Evolutionary conservation across 306 rosid species (phyloP), one percentile per base, ranked within the genome.

Genomic region (Alnus glutinosa): DNA sequence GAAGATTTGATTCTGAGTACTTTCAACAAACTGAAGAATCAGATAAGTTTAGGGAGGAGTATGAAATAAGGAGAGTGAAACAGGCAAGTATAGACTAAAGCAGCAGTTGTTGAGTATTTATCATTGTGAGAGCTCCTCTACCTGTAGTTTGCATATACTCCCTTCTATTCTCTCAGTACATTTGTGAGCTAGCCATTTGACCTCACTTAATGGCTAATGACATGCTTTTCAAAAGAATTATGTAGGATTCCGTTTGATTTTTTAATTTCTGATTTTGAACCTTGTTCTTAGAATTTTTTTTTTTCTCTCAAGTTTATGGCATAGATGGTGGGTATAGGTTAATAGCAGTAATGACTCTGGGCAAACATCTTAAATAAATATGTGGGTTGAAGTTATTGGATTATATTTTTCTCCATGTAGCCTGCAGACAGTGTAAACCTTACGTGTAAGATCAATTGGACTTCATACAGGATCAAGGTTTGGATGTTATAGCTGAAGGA

Each of bases 401-500:
- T 13, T 7, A 44, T 32, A 13, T 18, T 50, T 71, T 70, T 8
- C 7, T 66, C 13, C 11, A 15, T 47, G 9, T 58, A 23, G 39
- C 9, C 13, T 5, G 48, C 4, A 23, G 28, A 23, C 28, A 32
- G 34, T 48, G 58, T 39, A 8, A 44, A 39, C 39, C 51, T 71
- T 18, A 71, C 81, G 23, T 77, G 70, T 59, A 28, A 70, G 30
- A 18, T 70, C 1, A 23, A 23, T 55, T 78, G 44, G 44, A 59
- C 36, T 73, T 70, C 15, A 51, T 73, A 19, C 78, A 86, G 87
- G 87, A 86, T 81, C 77, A 83, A 81, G 85, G 82, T 32, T 78
- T 86, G 37, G 85, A 86, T 50, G 85, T 80, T 9, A 86, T 86
- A 80, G 83, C 77, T 14, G 81, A 80, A 74, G 89, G 87, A 61